Evolutionary conservation across 2,329 filamentous ascomycete genomes (phyloP).

Genomic region (Trichoderma asperellum): DNA sequence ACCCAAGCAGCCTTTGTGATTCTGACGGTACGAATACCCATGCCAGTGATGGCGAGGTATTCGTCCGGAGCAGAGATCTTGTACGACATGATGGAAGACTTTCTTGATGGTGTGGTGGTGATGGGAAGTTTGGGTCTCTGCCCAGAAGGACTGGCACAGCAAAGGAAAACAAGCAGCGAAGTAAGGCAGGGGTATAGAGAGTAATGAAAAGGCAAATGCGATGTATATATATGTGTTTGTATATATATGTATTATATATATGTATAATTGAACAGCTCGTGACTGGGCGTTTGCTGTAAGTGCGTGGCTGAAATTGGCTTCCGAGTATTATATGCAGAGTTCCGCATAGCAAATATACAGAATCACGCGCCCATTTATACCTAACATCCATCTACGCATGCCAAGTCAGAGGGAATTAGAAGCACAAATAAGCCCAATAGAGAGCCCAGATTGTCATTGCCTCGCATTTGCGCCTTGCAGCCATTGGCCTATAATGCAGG

Average conservation of each 20-base stretch:
- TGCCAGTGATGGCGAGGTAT: constrained; percentile 86
- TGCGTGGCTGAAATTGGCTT: background rate
- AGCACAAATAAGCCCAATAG: background rate
- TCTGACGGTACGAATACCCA: constrained; percentile 71
- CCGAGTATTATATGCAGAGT: background rate
- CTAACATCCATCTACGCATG: background rate
- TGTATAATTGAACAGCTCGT: background rate
- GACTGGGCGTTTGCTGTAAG: background rate
- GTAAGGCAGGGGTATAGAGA: background rate
- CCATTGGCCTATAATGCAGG: constrained; percentile 14
- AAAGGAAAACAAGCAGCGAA: background rate
- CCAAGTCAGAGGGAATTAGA: background rate
- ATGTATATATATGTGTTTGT: background rate
- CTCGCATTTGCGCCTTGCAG: constrained; percentile 10
- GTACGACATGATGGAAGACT: constrained; percentile 57
- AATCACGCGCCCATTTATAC: background rate
- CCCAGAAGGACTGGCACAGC: background rate
- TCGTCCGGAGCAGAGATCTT: constrained; percentile 74
- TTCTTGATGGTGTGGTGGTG: constrained; percentile 30
- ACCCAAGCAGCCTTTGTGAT: constrained; percentile 80
- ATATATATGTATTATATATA: background rate
- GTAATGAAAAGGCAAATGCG: background rate
- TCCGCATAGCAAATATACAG: background rate
- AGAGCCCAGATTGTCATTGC: background rate
- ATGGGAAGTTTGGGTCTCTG: background rate